phyloP scores from a whole-genome alignment of 176 grass and related monocot genomes.

The Poa pratensis region DNA sequence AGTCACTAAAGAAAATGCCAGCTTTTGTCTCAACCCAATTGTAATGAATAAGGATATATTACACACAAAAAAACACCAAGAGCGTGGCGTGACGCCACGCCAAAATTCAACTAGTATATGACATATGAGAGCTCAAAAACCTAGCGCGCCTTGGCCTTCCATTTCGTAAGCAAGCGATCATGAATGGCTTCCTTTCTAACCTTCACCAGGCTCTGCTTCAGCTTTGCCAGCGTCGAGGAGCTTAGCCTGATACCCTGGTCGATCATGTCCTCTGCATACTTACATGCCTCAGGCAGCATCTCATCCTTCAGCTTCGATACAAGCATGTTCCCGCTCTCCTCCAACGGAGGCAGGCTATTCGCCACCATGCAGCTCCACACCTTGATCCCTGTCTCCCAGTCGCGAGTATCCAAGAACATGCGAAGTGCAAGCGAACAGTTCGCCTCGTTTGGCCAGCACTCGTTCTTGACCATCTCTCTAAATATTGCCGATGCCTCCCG shows the following conservation, averaged over 20 bases:
- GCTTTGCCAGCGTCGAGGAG: constrained; percentile 65
- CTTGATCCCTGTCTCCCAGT: constrained; percentile 67
- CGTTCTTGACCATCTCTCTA: constrained; percentile 89
- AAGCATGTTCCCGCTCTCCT: constrained; percentile 78
- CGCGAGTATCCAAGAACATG: constrained; percentile 56
- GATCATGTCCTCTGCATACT: constrained; percentile 86
- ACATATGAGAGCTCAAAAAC: neutral
- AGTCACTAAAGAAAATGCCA: neutral
- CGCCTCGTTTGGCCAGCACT: constrained; percentile 53
- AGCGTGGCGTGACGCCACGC: too few species aligned
- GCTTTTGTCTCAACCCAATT: neutral
- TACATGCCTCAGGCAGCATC: constrained; percentile 89
- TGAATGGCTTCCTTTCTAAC: constrained; percentile 64
- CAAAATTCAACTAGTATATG: too few species aligned
- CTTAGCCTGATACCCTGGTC: constrained; percentile 79
- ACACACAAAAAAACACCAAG: too few species aligned
- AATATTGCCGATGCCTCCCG: constrained; percentile 64
- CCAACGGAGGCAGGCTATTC: constrained; percentile 59
- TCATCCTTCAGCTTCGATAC: constrained; percentile 60
- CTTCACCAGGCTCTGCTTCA: constrained; percentile 68
- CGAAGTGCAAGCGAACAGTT: constrained; percentile 58
- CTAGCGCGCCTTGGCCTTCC: constrained; percentile 78
- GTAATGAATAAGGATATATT: neutral
- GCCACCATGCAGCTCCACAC: constrained; percentile 76
- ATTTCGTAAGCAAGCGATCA: constrained; percentile 72